phyloP scores from a whole-genome alignment of 345 rosid species.

The Cardamine occulta region DNA sequence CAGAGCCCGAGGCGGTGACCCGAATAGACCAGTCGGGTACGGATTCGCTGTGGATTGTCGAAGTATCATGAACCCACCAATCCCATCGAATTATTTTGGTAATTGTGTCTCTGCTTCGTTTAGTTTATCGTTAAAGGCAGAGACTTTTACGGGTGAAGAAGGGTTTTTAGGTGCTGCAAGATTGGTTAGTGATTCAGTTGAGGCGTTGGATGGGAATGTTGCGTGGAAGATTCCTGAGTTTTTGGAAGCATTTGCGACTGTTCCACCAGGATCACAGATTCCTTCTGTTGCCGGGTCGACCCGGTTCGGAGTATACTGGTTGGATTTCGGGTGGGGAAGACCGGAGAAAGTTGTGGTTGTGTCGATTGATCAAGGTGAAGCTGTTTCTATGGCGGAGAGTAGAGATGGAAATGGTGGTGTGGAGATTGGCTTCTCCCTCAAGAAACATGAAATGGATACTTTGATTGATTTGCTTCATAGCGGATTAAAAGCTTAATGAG shows the following conservation, averaged over 20 bases:
- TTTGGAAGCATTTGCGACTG: neutral
- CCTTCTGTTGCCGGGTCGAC: conserved; percentile 29
- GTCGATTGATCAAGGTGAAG: conserved; percentile 18
- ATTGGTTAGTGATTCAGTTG: conserved; percentile 29
- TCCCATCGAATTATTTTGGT: conserved; percentile 45
- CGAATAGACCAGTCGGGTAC: neutral
- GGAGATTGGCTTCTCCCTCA: conserved; percentile 43
- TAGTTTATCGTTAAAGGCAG: neutral
- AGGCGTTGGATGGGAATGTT: conserved; percentile 18
- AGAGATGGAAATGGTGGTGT: conserved; percentile 44
- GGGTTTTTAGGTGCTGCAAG: neutral
- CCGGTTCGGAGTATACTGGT: conserved; percentile 31
- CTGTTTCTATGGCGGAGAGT: conserved; percentile 28
- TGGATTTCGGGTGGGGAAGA: conserved; percentile 36
- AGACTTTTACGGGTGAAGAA: neutral
- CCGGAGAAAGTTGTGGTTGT: conserved; percentile 21
- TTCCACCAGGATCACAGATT: neutral
- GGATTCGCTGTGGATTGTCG: conserved; percentile 42
- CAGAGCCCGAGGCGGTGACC: conserved; percentile 40
- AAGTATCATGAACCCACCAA: conserved; percentile 41
- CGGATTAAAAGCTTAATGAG: neutral
- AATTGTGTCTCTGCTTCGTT: conserved; percentile 29
- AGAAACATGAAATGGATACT: conserved; percentile 31
- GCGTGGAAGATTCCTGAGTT: conserved; percentile 15
- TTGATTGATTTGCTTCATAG: conserved; percentile 20